Percentiles rank a stretch among this genome's conserved stretches.
phyloP scores from a whole-genome alignment of 768 basidiomycete genomes.

The Boletus reticuloceps region DNA sequence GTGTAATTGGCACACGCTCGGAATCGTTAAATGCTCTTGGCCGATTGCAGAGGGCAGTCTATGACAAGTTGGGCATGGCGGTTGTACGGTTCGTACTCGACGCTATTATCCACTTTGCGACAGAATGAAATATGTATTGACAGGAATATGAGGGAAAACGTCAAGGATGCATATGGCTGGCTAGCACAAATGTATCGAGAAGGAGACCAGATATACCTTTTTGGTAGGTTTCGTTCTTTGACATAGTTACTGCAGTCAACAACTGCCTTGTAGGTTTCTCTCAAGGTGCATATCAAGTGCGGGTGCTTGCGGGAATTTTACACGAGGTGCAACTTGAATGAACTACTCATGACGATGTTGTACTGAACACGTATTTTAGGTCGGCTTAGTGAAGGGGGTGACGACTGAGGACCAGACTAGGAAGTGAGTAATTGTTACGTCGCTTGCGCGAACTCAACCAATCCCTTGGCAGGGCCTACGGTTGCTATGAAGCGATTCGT shows the following conservation, averaged over 20 bases:
- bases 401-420: slow-evolving; percentile 16
- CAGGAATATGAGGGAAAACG: not conserved
- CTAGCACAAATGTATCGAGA: not conserved
- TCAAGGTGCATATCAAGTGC: slow-evolving; percentile 41
- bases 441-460: too few species aligned
- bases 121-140: too few species aligned
- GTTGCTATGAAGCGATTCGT: slow-evolving; percentile 1
- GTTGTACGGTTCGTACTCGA: not conserved
- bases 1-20: slow-evolving; percentile 33
- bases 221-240: slow-evolving; percentile 23
- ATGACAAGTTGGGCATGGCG: not conserved
- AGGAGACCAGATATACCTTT: slow-evolving; percentile 33
- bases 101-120: too few species aligned
- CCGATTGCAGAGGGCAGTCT: not conserved
- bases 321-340: slow-evolving; percentile 22
- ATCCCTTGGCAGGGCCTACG: slow-evolving; percentile 3
- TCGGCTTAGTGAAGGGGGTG: not conserved
- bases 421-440: slow-evolving; percentile 5
- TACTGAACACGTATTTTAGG: not conserved
- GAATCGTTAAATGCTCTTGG: not conserved
- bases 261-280: slow-evolving; percentile 33
- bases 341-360: too few species aligned
- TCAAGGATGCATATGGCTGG: slow-evolving; percentile 4
- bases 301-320: slow-evolving; percentile 41
- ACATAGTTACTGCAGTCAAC: not conserved